These are phyloP conservation scores for Megacollybia marginata DNA, from an alignment of 768 basidiomycete species.

Conservation along the genomic window DNA sequence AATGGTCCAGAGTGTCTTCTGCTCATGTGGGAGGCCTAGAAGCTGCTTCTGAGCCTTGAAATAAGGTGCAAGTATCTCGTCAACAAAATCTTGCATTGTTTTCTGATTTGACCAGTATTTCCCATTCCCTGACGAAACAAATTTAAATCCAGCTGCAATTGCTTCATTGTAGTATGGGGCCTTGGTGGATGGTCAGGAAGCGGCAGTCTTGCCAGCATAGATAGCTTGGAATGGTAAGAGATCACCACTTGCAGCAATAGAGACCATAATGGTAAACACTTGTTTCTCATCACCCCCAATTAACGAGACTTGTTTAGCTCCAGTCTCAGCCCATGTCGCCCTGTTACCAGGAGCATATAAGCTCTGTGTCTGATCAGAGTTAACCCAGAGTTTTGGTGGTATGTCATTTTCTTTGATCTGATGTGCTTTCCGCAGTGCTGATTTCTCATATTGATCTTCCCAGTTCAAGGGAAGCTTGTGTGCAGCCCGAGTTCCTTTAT, in stretches of 20 bases:
- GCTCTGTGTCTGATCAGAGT: conserved; percentile 15
- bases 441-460: conserved; percentile 4
- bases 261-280: too few species aligned
- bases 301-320: too few species aligned
- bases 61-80: conserved; percentile 16
- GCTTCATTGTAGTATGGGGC: conserved; percentile 15
- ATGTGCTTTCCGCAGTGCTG: too few species aligned
- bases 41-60: conserved; percentile 8
- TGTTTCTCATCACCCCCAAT: too few species aligned
- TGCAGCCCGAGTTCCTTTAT: too few species aligned
- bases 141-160: conserved; percentile 8
- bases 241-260: conserved; percentile 17
- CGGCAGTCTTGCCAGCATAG: conserved; percentile 18
- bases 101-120: conserved; percentile 25
- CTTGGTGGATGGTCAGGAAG: conserved; percentile 11
- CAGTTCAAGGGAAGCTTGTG: conserved; percentile 16
- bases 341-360: conserved; percentile 3
- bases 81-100: too few species aligned
- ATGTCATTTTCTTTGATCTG: too few species aligned
- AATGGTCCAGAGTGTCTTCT: too few species aligned
- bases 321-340: too few species aligned
- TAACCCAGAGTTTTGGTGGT: conserved; percentile 10
- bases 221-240: too few species aligned
- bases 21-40: conserved; percentile 8
- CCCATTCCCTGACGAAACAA: conserved; percentile 14